These are phyloP conservation scores for Candida jianshihensis DNA, from an alignment of 805 yeast genomes.

Conservation along the genomic window DNA sequence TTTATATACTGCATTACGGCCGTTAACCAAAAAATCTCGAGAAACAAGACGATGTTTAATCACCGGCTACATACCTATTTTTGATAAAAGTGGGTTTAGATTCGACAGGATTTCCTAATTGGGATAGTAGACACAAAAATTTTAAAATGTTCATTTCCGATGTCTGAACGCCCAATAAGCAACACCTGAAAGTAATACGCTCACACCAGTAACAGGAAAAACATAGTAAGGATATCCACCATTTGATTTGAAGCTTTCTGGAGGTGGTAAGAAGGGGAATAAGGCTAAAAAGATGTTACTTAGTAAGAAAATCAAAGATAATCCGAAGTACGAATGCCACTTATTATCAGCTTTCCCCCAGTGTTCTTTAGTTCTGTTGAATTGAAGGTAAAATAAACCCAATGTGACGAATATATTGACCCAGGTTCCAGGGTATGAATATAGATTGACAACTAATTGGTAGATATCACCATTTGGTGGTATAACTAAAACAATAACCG, in stretches of 20 bases:
- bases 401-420: conserved; percentile 43
- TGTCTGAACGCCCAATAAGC: conserved; percentile 27
- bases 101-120: neutral
- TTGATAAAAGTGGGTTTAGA: neutral
- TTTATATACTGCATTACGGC: too few species aligned
- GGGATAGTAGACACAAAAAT: too few species aligned
- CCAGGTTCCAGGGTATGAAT: conserved; percentile 60
- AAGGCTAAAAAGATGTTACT: conserved; percentile 45
- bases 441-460: conserved; percentile 54
- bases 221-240: conserved; percentile 45
- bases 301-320: conserved; percentile 31
- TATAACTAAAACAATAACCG: conserved; percentile 43
- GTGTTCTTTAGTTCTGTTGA: conserved; percentile 27
- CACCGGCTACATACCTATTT: too few species aligned
- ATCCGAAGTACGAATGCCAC: conserved; percentile 24
- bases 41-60: too few species aligned
- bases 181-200: conserved; percentile 37
- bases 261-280: conserved; percentile 53
- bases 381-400: conserved; percentile 48
- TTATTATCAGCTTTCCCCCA: conserved; percentile 31
- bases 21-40: too few species aligned
- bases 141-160: neutral
- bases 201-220: conserved; percentile 48
- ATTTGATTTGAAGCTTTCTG: conserved; percentile 23
- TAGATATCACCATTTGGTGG: conserved; percentile 63